Base-by-base conservation (phyloP, 345 rosid species). In the Mangifera indica region DNA sequence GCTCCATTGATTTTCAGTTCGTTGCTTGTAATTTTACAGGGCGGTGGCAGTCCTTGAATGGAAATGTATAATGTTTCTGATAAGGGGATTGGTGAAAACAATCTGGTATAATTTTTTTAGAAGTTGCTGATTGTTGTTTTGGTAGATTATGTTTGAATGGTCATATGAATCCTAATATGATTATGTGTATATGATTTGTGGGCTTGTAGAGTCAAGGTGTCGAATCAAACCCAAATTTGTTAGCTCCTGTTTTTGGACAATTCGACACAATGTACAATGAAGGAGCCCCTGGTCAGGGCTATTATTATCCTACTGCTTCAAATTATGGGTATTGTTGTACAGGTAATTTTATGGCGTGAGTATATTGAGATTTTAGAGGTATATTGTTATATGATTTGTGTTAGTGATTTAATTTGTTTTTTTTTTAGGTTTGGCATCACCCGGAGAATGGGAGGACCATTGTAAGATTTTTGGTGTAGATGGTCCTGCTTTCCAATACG, bases 391-490 rank as follows among this genome's bases (percentile, higher is more conserved):
- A 48, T 68, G 56, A 74, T n/a, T 44, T 69, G 60, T 0, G 7
- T 70, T 71, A 24, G 49, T 78, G 60, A 65, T 56, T 73, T 14
- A 45, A 25, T 64, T 67, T 66, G 24, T 20, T 67, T 37, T 37
- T 9, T 37, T 37, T 5, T 37, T 77, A 94, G 97, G 98, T 81
- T 87, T 85, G 63, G 98, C 91, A 77, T 71, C 96, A 80, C 93
- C 98, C 80, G 80, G 84, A 56, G 96, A 92, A 69, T 94, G 96
- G 93, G 98, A 92, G 92, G 93, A 89, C 90, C 98, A 86, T 70
- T 86, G 82, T 69, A 84, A 83, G 76, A 26, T 90, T 87, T 90
- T 87, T 84, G 89, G 90, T 69, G 81, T 75, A 73, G 98, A 92
- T 86, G 98, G 97, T 88, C 88, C 91, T 0, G 87, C 89, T 72